Base-by-base conservation (phyloP, 2,329 filamentous ascomycete genomes). In the Alternaria angustiovoidea region DNA sequence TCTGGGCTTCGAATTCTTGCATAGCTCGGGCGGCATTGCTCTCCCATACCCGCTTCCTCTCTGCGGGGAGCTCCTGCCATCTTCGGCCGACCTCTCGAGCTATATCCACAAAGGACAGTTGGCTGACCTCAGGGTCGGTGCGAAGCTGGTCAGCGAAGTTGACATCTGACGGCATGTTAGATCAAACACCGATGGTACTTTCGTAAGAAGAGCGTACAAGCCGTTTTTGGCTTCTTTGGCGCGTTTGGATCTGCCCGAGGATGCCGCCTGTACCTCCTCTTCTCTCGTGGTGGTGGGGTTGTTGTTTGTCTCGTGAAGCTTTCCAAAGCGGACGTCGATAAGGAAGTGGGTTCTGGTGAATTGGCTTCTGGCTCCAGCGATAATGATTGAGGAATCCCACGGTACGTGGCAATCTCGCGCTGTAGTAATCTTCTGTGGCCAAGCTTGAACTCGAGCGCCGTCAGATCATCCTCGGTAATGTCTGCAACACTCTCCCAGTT, bases 91-190 rank as follows among this genome's bases (percentile, higher is more conserved):
- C 78, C 51, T 77, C 75, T 54, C 71, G 69, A 39, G 78, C 77
- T 59, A 80, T 79, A 51, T 78, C 71, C 5, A 79, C 75, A 61
- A 80, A 80, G 14, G 75, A 76, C 9, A 79, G 68, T 16, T 71
- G 62, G 61, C 68, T 73, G 55, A 80, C 69, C 22, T 69, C 68
- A 18, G 76, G 77, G 38, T 79, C 69, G 11, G 71, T 73, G 18
- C 78, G 77, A 22, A 78, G 73, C 44, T 78, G 64, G 51, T 80
- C 78, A 47, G 78, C 76, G 66, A 80, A 80, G 51, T 79, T 79
- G n/a, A 80, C 78, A 61, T 80, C 76, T 78, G 39, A 8, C 28
- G 30, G 24, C 22, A 24, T 16, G 57, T 70, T 64, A 71, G 63
- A 44, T 18, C 18, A 49, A 49, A 30, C 24, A 7, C 7, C 18